Conservation (phyloP, 2,329 filamentous ascomycete species). For the Peltaster fructicola region DNA sequence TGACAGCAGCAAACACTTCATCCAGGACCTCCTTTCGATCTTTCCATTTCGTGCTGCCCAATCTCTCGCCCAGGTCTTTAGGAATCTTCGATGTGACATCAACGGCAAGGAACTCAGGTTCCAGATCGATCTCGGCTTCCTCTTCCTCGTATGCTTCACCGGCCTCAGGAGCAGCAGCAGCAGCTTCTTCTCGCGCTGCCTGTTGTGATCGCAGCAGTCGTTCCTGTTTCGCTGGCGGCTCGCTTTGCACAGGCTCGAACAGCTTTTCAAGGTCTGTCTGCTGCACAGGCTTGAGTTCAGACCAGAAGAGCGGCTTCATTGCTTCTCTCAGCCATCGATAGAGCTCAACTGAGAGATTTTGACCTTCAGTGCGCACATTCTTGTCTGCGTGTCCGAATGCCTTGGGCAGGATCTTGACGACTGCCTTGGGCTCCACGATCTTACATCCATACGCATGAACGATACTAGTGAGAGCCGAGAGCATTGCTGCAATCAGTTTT, state of each 20-base stretch:
- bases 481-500: conserved; percentile 62
- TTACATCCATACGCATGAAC: conserved; percentile 93
- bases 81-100: conserved; percentile 72
- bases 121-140: conserved; percentile 51
- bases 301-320: conserved; percentile 97
- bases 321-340: conserved; percentile 95
- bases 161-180: conserved; percentile 31
- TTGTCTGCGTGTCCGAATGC: conserved; percentile 94
- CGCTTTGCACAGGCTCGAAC: conserved; percentile 84
- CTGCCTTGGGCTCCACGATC: conserved; percentile 77
- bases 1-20: conserved; percentile 55
- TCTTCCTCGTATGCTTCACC: conserved; percentile 40
- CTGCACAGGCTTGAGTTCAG: conserved; percentile 84
- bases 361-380: conserved; percentile 87
- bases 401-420: conserved; percentile 75
- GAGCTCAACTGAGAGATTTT: conserved; percentile 78
- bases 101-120: conserved; percentile 54
- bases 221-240: conserved; percentile 76
- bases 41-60: conserved; percentile 93
- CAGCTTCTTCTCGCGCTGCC: conserved; percentile 57
- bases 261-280: conserved; percentile 85
- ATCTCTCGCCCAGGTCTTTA: conserved; percentile 61
- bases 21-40: conserved; percentile 91
- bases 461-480: conserved; percentile 63
- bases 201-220: conserved; percentile 77